Evolutionary conservation across 371 early-diverging fungal species (phyloP), one percentile per base, ranked within the genome.

Genomic region (Mortierella sp.): DNA sequence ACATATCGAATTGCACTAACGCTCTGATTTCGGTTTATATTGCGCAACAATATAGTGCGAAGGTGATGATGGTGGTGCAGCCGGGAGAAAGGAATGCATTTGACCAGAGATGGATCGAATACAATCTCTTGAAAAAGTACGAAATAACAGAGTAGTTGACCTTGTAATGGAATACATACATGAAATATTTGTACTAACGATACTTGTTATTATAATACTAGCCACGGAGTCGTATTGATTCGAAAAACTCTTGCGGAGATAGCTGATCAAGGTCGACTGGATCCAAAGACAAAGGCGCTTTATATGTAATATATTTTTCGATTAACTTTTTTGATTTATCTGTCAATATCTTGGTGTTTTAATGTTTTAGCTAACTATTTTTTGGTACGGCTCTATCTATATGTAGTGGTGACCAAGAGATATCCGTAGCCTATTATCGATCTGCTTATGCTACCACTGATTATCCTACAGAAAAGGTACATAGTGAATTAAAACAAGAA

Each of bases 41-140:
- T 19, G 4, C 9, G 4, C 40, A 16, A 19, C 57, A 21, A 11
- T 33, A 4, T 9, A 96, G 96, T 50, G 94, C 98, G 3, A 88
- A 92, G 58, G 93, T 96, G 0, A 83, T 95, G 63, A 95, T 98
- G 93, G 90, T 99, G 47, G 92, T 95, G 16, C 98, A 97, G 77
- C 95, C 96, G 16, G 90, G 88, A n/a, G 99, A 99, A 84, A 89
- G 96, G 47, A 99, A 99, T 76, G 90, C 90, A 11, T 96, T 94
- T 84, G 99, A 99, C 83, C 99, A 99, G 83, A 92, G 97, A 47
- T 93, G 91, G 90, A 92, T 98, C 62, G 98, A 97, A 72, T 93
- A 93, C 70, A 76, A 81, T 21, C 87, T 99, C n/a, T 88, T 93
- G 66, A 88, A 94, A 57, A 87, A 84, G 94, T 94, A 90, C 60